Evolutionary conservation across 169 alveolate genomes (phyloP).

Genomic region (Plasmodium berghei): DNA sequence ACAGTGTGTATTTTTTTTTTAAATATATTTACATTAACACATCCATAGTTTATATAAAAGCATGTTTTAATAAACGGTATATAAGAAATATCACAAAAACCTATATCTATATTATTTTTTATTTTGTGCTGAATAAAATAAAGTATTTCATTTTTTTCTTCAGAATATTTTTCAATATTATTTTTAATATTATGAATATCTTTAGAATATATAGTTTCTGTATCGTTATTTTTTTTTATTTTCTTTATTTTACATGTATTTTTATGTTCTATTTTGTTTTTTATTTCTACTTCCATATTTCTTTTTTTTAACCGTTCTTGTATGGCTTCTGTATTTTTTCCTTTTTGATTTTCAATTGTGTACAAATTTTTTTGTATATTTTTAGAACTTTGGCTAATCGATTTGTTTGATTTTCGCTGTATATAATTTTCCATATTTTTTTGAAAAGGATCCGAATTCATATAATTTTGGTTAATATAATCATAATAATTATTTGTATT

Average conservation of each 20-base stretch:
- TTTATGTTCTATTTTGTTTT: background rate
- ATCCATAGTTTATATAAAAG: constrained; percentile 74
- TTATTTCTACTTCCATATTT: background rate
- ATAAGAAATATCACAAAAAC: constrained; percentile 64
- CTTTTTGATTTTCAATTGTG: background rate
- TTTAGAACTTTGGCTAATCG: background rate
- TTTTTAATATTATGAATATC: background rate
- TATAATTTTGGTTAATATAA: constrained; percentile 36
- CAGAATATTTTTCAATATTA: background rate
- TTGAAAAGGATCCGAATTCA: constrained; percentile 7
- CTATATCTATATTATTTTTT: constrained; percentile 11
- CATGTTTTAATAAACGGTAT: constrained; percentile 37
- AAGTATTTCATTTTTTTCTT: background rate
- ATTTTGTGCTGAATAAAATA: constrained; percentile 16
- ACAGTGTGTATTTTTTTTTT: constrained; percentile 3
- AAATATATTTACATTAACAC: background rate
- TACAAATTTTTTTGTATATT: background rate
- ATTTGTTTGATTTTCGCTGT: background rate
- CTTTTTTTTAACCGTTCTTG: background rate
- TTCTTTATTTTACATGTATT: background rate
- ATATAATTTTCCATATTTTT: constrained; percentile 12
- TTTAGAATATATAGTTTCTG: background rate
- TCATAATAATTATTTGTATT: constrained; percentile 49
- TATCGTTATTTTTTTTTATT: background rate
- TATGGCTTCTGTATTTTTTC: background rate